Evolutionary conservation across 176 grass and related monocot species (phyloP), one percentile per base, ranked within the genome.

Genomic region (Triticum monococcum): DNA sequence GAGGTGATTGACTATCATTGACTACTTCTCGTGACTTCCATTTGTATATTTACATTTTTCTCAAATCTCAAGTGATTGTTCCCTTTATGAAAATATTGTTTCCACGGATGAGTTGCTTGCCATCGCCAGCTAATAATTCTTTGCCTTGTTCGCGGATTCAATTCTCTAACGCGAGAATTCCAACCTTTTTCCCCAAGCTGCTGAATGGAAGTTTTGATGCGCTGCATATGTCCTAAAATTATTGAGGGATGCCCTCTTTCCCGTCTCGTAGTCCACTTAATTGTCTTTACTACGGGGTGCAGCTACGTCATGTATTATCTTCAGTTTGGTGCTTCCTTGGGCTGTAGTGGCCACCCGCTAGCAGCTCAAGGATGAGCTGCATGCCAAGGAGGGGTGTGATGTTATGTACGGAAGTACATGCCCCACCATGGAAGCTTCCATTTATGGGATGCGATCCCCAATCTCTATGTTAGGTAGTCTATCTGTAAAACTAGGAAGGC

Each of bases 1-100:
- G 65, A 98, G 93, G 96, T 98, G 88, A 78, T 40, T 87, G 46
- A 26, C 26, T 88, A 60, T 30, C 64, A 43, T n/a, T 79, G 14
- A 23, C 7, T 43, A 0, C n/a, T 66, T 64, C 46, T 61, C 2
- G 7, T 52, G 23, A 57, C 4, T 67, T 28, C 50, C 11, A 3
- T 60, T 90, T 75, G 72, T 50, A 48, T 28, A 75, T 75, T 83
- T 90, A 22, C 66, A 79, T 78, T 1, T 60, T 78, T 64, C 64
- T 83, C 18, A 41, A 78, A 56, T 64, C 37, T 52, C 9, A 59
- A 66, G n/a, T 22, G 0, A 10, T 7, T 32, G 16, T 82, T 64
- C 81, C 12, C 57, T 84, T 62, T 9, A 4, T 64, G 61, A 50
- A 50, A 28, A 50, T 54, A 75, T 9, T 70, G 33, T 37, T 52